Evolutionary conservation across 345 rosid genomes (phyloP), one percentile per base, ranked within the genome.

Genomic region (Barbarea vulgaris): DNA sequence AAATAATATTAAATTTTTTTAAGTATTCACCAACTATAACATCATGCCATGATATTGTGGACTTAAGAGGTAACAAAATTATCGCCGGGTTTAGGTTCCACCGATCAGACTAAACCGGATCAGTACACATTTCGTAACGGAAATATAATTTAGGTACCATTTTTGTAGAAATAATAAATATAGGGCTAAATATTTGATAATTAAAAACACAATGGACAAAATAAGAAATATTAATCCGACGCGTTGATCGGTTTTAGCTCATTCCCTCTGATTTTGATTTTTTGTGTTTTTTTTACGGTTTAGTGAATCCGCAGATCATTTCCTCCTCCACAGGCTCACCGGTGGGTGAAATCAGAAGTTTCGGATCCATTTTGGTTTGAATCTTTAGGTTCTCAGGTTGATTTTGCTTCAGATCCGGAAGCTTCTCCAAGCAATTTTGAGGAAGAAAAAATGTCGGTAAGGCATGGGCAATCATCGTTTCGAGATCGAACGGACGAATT

Each of bases 401-500:
- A 36, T 71, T 64, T 48, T 21, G 69, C 56, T 36, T 21, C 69
- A 66, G 81, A 72, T 78, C 81, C 81, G 51, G 51, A 31, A 60
- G 64, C 9, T 37, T 70, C 41, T 70, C 28, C 13, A 52, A 27
- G 18, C 10, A 15, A 61, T 14, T 54, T 47, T 12, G 74, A 48
- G 67, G 72, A 33, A 63, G 44, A 44, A 78, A 78, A 19, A 69
- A 84, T 80, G 84, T 57, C 77, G 72, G 63, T 22, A 64, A 83
- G 78, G 77, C 76, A 82, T 57, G 85, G 80, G 50, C 86, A 85
- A 77, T 79, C 87, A 31, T 87, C 96, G 42, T 84, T 50, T 64
- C 83, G 96, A 67, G 96, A 90, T 78, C 87, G 96, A 55, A 87
- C 93, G 64, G 83, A 77, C 34, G 96, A 88, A 80, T 90, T 90